These are phyloP conservation scores for Sphaceloma murrayae DNA, from an alignment of 2,329 filamentous ascomycete genomes.

Conservation along the genomic window DNA sequence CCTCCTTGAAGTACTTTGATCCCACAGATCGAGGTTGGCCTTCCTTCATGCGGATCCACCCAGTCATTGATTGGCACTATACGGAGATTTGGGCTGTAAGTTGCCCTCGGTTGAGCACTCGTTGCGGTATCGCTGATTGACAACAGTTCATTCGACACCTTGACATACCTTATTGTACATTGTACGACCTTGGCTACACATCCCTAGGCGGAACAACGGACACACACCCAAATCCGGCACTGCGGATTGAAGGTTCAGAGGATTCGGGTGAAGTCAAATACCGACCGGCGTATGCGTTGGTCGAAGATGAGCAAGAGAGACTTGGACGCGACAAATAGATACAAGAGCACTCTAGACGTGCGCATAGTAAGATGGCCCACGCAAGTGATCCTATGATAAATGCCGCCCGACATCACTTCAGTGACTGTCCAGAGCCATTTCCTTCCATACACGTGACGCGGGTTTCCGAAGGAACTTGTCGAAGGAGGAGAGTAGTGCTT, in stretches of 20 bases:
- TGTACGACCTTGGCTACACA: conserved; percentile 87
- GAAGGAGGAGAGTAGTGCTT: too few relatives aligned
- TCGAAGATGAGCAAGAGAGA: conserved; percentile 67
- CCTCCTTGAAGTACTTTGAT: conserved; percentile 69
- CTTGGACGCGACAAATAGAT: conserved; percentile 52
- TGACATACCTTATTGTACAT: conserved; percentile 68
- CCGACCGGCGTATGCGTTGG: conserved; percentile 65
- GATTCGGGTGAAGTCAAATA: conserved; percentile 39
- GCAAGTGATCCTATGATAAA: neutral
- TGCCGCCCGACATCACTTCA: neutral
- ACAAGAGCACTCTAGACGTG: neutral
- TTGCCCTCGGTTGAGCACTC: conserved; percentile 23
- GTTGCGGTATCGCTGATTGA: conserved; percentile 14
- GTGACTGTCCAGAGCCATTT: neutral
- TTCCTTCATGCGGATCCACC: conserved; percentile 82
- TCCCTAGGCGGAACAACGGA: conserved; percentile 84
- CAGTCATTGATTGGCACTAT: conserved; percentile 97
- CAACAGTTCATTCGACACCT: conserved; percentile 67
- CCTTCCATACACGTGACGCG: too few relatives aligned
- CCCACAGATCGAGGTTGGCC: conserved; percentile 86
- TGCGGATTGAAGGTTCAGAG: conserved; percentile 35
- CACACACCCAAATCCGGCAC: conserved; percentile 76
- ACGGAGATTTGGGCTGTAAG: conserved; percentile 86
- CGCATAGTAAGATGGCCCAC: neutral
- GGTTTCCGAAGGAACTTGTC: too few relatives aligned